A percentile compares a stretch with the other conserved stretches of the same genome.
These are phyloP conservation scores for Microbotryum saponariae DNA, from an alignment of 1,284 basidiomycete genomes.

Conservation along the genomic window DNA sequence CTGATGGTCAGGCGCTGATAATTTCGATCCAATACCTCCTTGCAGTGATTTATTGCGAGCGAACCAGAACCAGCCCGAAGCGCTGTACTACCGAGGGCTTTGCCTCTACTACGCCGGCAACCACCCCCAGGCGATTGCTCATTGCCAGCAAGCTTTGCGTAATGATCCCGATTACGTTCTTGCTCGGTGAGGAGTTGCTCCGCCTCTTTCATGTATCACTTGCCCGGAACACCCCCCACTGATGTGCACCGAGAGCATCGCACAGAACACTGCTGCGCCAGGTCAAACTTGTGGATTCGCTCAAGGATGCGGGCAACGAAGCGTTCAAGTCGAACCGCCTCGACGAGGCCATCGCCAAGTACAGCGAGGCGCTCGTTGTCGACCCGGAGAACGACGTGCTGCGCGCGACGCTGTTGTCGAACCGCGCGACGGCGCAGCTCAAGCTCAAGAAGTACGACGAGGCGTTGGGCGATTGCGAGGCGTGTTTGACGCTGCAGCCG, in stretches of 20 bases:
- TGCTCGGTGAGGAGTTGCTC: conserved; percentile 47
- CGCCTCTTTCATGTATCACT: no score
- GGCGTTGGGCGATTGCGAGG: conserved; percentile 62
- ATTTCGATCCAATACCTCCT: conserved; percentile 8
- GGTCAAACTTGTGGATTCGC: conserved; percentile 65
- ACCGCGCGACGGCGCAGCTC: conserved; percentile 71
- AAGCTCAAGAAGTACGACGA: conserved; percentile 62
- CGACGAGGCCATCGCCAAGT: conserved; percentile 59
- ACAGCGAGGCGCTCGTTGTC: conserved; percentile 58
- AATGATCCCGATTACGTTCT: conserved; percentile 68
- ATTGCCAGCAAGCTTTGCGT: conserved; percentile 64
- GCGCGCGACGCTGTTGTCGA: conserved; percentile 68
- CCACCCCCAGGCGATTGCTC: conserved; percentile 61
- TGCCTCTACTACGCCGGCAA: conserved; percentile 69
- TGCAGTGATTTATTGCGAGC: conserved; percentile 62
- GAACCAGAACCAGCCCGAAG: conserved; percentile 66
- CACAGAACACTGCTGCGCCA: conserved; percentile 17
- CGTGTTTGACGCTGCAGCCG: conserved; percentile 57
- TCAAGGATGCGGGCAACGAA: conserved; percentile 76
- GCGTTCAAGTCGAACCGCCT: conserved; percentile 61
- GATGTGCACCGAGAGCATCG: not conserved
- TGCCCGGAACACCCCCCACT: not conserved
- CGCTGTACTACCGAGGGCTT: conserved; percentile 67
- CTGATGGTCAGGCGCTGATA: conserved; percentile 36
- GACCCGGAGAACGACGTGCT: conserved; percentile 47